Conservation (phyloP, 1,139 yeast species). For the Pichia sp. region DNA sequence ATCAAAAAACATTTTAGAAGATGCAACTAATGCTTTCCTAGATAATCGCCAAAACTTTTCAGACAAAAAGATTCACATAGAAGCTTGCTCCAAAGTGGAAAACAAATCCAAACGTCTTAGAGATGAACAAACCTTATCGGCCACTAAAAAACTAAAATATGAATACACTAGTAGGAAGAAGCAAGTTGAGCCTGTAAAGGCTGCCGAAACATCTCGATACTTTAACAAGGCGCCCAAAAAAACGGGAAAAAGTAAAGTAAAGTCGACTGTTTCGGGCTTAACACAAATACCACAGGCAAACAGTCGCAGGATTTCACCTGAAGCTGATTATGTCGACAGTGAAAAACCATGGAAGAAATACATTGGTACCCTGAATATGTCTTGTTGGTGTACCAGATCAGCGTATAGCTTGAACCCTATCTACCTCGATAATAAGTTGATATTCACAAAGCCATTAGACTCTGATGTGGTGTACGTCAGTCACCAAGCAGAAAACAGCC, state of each 20-base stretch:
- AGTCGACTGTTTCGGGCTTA: no score
- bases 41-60: slow-evolving; percentile 20
- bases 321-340: no score
- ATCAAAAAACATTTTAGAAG: slow-evolving; percentile 16
- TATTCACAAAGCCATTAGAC: slow-evolving; percentile 28
- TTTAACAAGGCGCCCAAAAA: not conserved
- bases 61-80: not conserved
- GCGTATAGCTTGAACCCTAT: slow-evolving; percentile 46
- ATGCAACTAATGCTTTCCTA: slow-evolving; percentile 29
- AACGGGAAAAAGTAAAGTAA: no score
- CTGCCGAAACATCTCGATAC: not conserved
- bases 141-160: slow-evolving; percentile 3
- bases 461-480: slow-evolving; percentile 29
- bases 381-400: slow-evolving; percentile 83
- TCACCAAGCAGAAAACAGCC: slow-evolving; percentile 18
- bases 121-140: not conserved
- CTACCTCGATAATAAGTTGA: slow-evolving; percentile 41
- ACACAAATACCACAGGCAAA: no score
- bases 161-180: slow-evolving; percentile 16
- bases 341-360: slow-evolving; percentile 31
- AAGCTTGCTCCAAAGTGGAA: not conserved
- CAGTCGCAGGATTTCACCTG: no score
- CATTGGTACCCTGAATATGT: slow-evolving; percentile 69
- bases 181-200: slow-evolving; percentile 3
- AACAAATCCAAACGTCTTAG: not conserved